phyloP scores from a whole-genome alignment of 768 basidiomycete genomes.

The Tricholomella constricta region DNA sequence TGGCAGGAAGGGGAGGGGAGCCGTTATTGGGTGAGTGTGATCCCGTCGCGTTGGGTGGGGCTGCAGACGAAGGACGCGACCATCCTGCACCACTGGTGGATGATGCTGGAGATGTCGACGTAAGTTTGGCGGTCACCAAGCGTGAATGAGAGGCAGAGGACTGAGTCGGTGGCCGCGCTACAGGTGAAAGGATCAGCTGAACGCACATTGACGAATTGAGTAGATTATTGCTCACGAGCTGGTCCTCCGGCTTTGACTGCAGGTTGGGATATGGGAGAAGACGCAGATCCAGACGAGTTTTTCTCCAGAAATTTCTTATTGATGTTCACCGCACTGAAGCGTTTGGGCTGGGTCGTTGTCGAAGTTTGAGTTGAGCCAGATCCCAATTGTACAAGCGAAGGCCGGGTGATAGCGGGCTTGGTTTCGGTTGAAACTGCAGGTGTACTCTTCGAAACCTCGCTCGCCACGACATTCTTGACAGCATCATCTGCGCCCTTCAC shows the following conservation, averaged over 20 bases:
- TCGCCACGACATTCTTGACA: conserved; percentile 6
- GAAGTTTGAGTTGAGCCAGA: conserved; percentile 36
- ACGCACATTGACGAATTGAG: conserved; percentile 6
- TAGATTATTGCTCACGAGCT: conserved; percentile 44
- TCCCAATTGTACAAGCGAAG: conserved; percentile 48
- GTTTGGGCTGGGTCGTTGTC: conserved; percentile 62
- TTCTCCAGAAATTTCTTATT: conserved; percentile 98
- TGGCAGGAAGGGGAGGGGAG: conserved; percentile 39
- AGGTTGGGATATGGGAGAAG: conserved; percentile 45
- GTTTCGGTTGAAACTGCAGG: conserved; percentile 19
- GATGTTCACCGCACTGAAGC: conserved; percentile 88
- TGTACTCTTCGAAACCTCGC: conserved; percentile 22
- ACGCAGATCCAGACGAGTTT: conserved; percentile 61
- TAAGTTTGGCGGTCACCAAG: conserved; percentile 86
- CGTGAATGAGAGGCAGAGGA: conserved; percentile 67
- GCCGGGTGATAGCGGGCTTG: conserved; percentile 34
- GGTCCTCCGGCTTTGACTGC: conserved; percentile 53
- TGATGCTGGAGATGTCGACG: conserved; percentile 60
- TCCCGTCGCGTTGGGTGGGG: conserved; percentile 51
- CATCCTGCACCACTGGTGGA: conserved; percentile 66
- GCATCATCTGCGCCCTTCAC: conserved; percentile 11
- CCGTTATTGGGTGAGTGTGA: conserved; percentile 48
- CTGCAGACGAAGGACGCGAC: conserved; percentile 77
- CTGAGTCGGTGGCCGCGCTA: conserved; percentile 62
- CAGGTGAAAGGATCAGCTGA: conserved; percentile 17